Base-by-base conservation (phyloP, 768 basidiomycete genomes). In the Lactifluus pinguis region DNA sequence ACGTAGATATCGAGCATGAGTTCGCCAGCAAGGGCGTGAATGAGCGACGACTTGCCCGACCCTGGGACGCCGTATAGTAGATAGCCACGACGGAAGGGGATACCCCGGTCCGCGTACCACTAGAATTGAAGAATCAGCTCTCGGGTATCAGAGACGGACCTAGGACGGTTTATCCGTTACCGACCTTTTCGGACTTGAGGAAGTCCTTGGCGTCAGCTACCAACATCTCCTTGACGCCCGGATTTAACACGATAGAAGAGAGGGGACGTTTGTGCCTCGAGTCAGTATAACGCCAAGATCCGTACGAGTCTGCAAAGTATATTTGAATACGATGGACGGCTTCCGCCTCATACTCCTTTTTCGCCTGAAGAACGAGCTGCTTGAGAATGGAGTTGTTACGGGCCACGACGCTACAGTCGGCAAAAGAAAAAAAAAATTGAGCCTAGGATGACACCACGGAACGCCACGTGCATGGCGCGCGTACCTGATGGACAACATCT, bases 101-200 rank as follows among this genome's bases (percentile, higher is more conserved):
- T 92, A 53, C 92, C 92, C 67, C 92, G 85, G 72, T 92, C 88
- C n/a, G 89, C 88, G 67, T 93, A 94, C 92, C 92, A 93, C 83
- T 89, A 25, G 63, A 42, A 32, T 36, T 21, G 15, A 39, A 34
- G 30, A 51, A 58, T 62, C 38, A 59, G 32, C 52, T 34, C 25
- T 63, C 39, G 45, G 48, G 62, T 5, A 55, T 6, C 14, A 63
- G 19, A 48, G 63, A 56, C 21, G 50, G 63, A 56, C 29, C 49
- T 36, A 52, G 25, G 49, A 34, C 9, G 38, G 13, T 38, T 13
- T 10, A 13, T 38, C 38, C 9, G 38, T 10, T 11, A 38, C 73
- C 56, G 69, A 81, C 87, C 80, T 89, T 90, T 72, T 92, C 90
- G 59, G 85, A 86, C 66, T 82, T 84, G 67, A 93, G 79, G 71